Base-by-base conservation (phyloP, 2,329 filamentous ascomycete genomes). In the Trichoderma hamatum region DNA sequence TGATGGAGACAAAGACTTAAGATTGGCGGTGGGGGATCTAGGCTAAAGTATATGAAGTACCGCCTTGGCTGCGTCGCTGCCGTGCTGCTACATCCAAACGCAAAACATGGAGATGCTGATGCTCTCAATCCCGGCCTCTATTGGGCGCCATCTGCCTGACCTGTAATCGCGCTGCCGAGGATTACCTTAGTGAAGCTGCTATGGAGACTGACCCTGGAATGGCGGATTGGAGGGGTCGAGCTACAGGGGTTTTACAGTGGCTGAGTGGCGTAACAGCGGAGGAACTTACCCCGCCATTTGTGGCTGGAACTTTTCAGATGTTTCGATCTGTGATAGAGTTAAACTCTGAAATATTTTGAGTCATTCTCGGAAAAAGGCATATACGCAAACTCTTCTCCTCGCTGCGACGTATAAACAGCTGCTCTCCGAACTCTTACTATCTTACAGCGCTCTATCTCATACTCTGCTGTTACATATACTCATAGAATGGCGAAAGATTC, bases 11-110 rank as follows among this genome's bases (percentile, higher is more conserved):
- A 3, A 14, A 14, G 24, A 32, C 11, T 24, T 24, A 24, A 54
- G 32, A 30, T 30, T 49, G 39, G 65, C 39, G 65, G 54, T 52
- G 64, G 55, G 46, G 43, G 56, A 69, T 78, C 54, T 16, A 6
- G 51, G 55, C n/a, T n/a, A n/a, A n/a, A 11, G 56, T 24, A 21
- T 13, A 49, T 24, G n/a, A 24, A 24, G 46, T 24, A 49, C 51
- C 21, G 24, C 13, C 67, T 39, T 34, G 28, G 55, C 51, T 39
- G 69, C 34, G 36, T 62, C 32, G 24, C 60, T 49, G 65, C 32
- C 60, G 32, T n/a, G 34, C 36, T 28, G 28, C 43, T 62, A 46
- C 46, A 24, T 24, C 3, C 46, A 11, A 6, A 3, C 5, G n/a
- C 19, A 46, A 49, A 49, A 5, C 32, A 24, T 55, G 21, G 32